Conservation (phyloP, 352 stramenopile species). For the Peronospora farinosa region DNA sequence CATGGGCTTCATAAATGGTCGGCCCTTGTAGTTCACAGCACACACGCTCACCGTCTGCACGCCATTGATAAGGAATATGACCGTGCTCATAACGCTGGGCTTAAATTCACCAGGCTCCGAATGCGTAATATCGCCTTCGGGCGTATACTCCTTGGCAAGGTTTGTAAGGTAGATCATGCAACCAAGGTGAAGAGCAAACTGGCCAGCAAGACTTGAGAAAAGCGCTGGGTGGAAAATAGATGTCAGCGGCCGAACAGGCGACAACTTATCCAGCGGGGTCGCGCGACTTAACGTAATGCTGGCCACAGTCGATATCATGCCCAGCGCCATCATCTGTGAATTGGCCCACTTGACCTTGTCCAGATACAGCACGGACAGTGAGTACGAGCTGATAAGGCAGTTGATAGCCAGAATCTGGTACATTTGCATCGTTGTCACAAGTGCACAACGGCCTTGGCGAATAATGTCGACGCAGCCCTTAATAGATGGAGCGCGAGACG, state of each 20-base stretch:
- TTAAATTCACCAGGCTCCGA: constrained; percentile 90
- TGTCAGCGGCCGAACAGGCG: constrained; percentile 86
- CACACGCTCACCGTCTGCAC: constrained; percentile 97
- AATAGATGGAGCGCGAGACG: constrained; percentile 89
- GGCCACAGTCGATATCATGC: constrained; percentile 82
- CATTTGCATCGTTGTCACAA: constrained; percentile 99
- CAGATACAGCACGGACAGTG: constrained; percentile 97
- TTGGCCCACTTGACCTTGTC: constrained; percentile 99
- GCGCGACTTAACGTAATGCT: constrained; percentile 86
- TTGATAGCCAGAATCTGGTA: constrained; percentile 99
- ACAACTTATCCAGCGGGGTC: constrained; percentile 92
- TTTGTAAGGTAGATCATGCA: constrained; percentile 91
- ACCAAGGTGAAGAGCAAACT: constrained; percentile 94
- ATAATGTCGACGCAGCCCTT: constrained; percentile 94
- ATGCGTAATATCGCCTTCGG: constrained; percentile 68
- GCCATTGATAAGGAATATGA: constrained; percentile 96
- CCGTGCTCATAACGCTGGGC: constrained; percentile 97
- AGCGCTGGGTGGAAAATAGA: constrained; percentile 94
- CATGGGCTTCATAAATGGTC: constrained; percentile 98
- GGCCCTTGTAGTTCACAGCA: constrained; percentile 96
- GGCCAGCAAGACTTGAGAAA: constrained; percentile 91
- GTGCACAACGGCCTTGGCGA: constrained; percentile 95
- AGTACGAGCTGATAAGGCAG: constrained; percentile 97
- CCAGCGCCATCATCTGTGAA: constrained; percentile 89
- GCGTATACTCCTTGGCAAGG: constrained; percentile 87